These are phyloP conservation scores for Sapria himalayana DNA, from an alignment of 345 rosid genomes.

Conservation along the genomic window DNA sequence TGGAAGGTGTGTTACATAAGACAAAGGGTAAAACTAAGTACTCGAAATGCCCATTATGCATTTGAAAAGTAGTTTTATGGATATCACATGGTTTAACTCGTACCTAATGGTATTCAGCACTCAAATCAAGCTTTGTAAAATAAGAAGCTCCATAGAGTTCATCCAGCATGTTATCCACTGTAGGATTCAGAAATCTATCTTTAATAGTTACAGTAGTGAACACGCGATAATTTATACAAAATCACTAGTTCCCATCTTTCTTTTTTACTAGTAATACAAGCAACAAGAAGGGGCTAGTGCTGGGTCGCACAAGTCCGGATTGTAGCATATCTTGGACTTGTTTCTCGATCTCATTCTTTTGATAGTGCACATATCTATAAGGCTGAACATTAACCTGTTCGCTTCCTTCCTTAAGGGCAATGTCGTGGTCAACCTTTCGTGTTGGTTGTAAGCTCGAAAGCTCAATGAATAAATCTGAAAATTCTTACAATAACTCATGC, in stretches of 20 bases:
- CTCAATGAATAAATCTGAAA: not conserved
- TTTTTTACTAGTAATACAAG: constrained; percentile 2
- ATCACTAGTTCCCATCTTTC: not conserved
- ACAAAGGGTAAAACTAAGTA: not conserved
- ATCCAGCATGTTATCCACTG: not conserved
- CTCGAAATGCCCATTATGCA: not conserved
- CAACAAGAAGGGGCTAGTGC: not conserved
- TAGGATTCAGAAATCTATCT: not conserved
- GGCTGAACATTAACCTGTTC: constrained; percentile 4
- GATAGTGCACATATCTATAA: not conserved
- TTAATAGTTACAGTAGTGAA: not conserved
- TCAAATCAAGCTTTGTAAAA: not conserved
- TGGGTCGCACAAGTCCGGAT: not conserved
- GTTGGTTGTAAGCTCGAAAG: not conserved
- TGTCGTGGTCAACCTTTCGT: not conserved
- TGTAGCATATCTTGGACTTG: too few relatives aligned
- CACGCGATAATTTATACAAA: not conserved
- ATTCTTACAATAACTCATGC: not conserved
- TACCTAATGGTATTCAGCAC: not conserved
- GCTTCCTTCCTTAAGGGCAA: not conserved
- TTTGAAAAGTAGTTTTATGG: not conserved
- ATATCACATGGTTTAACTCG: not conserved
- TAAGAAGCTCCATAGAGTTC: not conserved
- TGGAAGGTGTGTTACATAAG: not conserved
- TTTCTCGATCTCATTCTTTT: not conserved